Percentiles rank a stretch among this genome's conserved stretches.
These are phyloP conservation scores for Cryptococcus sp. DNA, from an alignment of 1,284 basidiomycete genomes.

Conservation along the genomic window DNA sequence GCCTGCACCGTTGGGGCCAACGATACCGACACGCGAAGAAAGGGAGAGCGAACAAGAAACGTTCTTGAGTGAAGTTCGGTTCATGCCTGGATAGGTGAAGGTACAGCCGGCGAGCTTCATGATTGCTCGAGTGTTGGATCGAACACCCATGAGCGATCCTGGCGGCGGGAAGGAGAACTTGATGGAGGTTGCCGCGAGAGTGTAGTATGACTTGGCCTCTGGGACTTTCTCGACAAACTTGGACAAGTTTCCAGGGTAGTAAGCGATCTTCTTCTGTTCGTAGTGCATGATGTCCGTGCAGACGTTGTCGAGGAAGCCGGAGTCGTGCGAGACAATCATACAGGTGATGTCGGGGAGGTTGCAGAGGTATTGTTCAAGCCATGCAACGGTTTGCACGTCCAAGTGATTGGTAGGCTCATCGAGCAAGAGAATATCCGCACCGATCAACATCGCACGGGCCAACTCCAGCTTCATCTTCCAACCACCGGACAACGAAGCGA, in stretches of 20 bases:
- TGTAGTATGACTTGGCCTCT: conserved; percentile 96
- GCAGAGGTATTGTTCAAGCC: conserved; percentile 89
- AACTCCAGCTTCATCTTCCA: conserved; percentile 98
- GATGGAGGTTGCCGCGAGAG: conserved; percentile 89
- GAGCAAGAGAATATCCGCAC: conserved; percentile 88
- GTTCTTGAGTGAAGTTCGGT: conserved; percentile 78
- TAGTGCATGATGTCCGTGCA: conserved; percentile 98
- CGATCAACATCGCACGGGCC: conserved; percentile 92
- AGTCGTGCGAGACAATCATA: conserved; percentile 96
- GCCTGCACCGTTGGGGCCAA: conserved; percentile 90
- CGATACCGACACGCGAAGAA: conserved; percentile 84
- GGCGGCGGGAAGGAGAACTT: conserved; percentile 97
- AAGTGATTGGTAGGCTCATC: conserved; percentile 59
- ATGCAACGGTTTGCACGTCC: conserved; percentile 85
- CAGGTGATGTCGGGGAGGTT: conserved; percentile 83
- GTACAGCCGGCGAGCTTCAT: conserved; percentile 91
- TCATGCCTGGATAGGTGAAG: conserved; percentile 89
- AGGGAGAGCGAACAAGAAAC: conserved; percentile 91
- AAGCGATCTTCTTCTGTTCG: conserved; percentile 93
- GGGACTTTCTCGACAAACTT: conserved; percentile 89
- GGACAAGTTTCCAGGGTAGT: conserved; percentile 93
- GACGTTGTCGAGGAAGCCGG: conserved; percentile 93
- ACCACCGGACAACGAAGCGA: conserved; percentile 91
- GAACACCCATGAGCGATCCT: conserved; percentile 94
- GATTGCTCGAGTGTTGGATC: conserved; percentile 94